These are phyloP conservation scores for Albatrellus sp. DNA, from an alignment of 1,284 basidiomycete species.

Conservation along the genomic window DNA sequence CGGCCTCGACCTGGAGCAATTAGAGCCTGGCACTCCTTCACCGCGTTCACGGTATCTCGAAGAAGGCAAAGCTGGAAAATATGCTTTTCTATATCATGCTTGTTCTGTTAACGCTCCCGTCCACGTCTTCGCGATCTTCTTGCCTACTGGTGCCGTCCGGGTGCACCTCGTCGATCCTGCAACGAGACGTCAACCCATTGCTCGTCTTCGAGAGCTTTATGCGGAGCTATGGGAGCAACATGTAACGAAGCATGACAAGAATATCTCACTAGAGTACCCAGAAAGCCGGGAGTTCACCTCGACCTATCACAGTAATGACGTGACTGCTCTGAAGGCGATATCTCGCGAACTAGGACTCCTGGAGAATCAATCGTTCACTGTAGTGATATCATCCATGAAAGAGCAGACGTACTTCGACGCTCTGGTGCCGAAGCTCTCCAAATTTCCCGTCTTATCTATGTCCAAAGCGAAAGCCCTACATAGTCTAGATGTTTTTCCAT, in stretches of 20 bases:
- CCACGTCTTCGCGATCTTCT: slow-evolving; percentile 88
- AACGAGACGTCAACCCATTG: slow-evolving; percentile 71
- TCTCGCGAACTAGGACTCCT: slow-evolving; percentile 76
- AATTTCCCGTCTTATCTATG: slow-evolving; percentile 86
- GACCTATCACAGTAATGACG: slow-evolving; percentile 72
- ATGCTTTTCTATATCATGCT: slow-evolving; percentile 89
- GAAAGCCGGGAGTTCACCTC: slow-evolving; percentile 59
- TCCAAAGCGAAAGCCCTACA: slow-evolving; percentile 66
- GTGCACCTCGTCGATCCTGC: slow-evolving; percentile 90
- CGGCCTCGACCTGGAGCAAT: slow-evolving; percentile 80
- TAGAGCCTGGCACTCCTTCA: slow-evolving; percentile 52
- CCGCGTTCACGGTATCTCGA: slow-evolving; percentile 70
- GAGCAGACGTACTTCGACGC: slow-evolving; percentile 80
- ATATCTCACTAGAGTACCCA: slow-evolving; percentile 56
- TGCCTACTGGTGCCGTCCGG: slow-evolving; percentile 59
- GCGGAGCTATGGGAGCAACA: slow-evolving; percentile 40
- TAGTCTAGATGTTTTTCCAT: slow-evolving; percentile 65
- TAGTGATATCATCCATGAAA: slow-evolving; percentile 82
- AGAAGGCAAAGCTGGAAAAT: slow-evolving; percentile 62
- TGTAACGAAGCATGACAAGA: slow-evolving; percentile 25
- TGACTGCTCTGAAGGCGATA: slow-evolving; percentile 76
- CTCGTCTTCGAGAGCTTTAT: slow-evolving; percentile 71
- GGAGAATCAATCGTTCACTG: slow-evolving; percentile 59
- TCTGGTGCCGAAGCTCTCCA: slow-evolving; percentile 58
- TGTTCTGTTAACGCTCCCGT: slow-evolving; percentile 62